phyloP scores from a whole-genome alignment of 2,329 filamentous ascomycete species.

The Exophiala calicioides region DNA sequence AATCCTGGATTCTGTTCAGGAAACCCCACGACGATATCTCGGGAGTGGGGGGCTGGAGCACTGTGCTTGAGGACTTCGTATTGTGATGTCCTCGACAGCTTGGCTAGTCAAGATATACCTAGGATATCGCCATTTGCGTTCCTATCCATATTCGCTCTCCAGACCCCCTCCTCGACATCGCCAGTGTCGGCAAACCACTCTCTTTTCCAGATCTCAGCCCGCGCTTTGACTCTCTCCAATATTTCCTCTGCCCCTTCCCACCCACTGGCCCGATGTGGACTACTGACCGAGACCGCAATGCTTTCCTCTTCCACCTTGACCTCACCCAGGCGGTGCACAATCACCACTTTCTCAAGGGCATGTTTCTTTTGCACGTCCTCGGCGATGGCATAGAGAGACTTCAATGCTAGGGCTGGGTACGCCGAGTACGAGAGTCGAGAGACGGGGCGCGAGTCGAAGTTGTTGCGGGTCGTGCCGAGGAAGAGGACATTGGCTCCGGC shows the following conservation, averaged over 20 bases:
- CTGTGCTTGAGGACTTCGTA: neutral
- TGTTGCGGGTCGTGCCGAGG: conserved; percentile 48
- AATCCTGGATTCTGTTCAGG: no score
- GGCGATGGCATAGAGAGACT: conserved; percentile 42
- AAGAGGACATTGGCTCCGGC: conserved; percentile 51
- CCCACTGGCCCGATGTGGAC: conserved; percentile 78
- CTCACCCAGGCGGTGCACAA: conserved; percentile 79
- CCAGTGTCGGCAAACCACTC: conserved; percentile 31
- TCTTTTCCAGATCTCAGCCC: conserved; percentile 72
- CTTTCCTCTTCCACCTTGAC: conserved; percentile 93
- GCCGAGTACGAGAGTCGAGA: conserved; percentile 47
- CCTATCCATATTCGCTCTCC: conserved; percentile 32
- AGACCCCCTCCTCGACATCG: conserved; percentile 29
- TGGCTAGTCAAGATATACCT: conserved; percentile 1
- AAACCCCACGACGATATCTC: no score
- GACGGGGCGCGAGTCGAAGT: conserved; percentile 44
- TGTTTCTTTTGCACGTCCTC: conserved; percentile 59
- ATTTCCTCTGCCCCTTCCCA: conserved; percentile 90
- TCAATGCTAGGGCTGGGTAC: conserved; percentile 45
- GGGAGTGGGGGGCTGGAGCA: no score
- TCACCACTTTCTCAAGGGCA: conserved; percentile 69
- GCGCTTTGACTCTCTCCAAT: conserved; percentile 79
- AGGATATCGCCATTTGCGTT: conserved; percentile 23
- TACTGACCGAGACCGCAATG: conserved; percentile 82
- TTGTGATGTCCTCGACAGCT: neutral